phyloP scores from a whole-genome alignment of 805 yeast species.

The Metschnikowia amazonensis region DNA sequence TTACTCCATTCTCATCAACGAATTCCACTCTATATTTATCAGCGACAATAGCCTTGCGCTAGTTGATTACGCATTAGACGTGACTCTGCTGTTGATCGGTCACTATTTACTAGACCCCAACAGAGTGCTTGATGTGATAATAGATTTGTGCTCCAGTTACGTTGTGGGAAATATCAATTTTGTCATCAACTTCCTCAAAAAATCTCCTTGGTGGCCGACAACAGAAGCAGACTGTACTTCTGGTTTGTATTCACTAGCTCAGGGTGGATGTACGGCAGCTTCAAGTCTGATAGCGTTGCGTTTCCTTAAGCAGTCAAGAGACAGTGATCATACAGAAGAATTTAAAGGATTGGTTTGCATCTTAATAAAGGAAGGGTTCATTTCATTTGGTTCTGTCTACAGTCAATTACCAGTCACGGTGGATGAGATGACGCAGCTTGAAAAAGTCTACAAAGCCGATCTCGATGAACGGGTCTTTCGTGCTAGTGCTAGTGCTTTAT shows the following conservation, averaged over 20 bases:
- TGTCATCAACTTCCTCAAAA: slow-evolving; percentile 46
- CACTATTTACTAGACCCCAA: slow-evolving; percentile 73
- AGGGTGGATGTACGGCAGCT: slow-evolving; percentile 56
- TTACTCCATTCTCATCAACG: slow-evolving; percentile 57
- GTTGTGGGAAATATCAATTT: slow-evolving; percentile 45
- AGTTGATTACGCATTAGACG: slow-evolving; percentile 42
- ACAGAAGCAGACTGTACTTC: slow-evolving; percentile 28
- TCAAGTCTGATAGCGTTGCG: slow-evolving; percentile 53
- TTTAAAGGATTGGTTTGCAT: slow-evolving; percentile 47
- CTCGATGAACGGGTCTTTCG: slow-evolving; percentile 53
- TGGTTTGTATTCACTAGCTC: slow-evolving; percentile 29
- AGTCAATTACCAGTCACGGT: slow-evolving; percentile 53
- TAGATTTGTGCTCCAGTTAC: slow-evolving; percentile 49
- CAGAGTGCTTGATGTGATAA: slow-evolving; percentile 58
- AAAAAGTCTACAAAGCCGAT: slow-evolving; percentile 42
- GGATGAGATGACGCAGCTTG: slow-evolving; percentile 41
- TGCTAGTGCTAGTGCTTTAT: slow-evolving; percentile 73
- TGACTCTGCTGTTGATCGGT: slow-evolving; percentile 60
- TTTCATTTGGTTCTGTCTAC: slow-evolving; percentile 61
- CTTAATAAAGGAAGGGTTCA: slow-evolving; percentile 60
- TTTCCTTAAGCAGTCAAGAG: slow-evolving; percentile 27
- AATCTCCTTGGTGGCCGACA: slow-evolving; percentile 68
- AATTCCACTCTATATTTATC: slow-evolving; percentile 41
- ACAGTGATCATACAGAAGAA: slow-evolving; percentile 38
- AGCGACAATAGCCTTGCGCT: slow-evolving; percentile 40